Evolutionary conservation across 1,139 yeast genomes (phyloP), one percentile per base, ranked within the genome.

Genomic region (Yamadazyma sp.): DNA sequence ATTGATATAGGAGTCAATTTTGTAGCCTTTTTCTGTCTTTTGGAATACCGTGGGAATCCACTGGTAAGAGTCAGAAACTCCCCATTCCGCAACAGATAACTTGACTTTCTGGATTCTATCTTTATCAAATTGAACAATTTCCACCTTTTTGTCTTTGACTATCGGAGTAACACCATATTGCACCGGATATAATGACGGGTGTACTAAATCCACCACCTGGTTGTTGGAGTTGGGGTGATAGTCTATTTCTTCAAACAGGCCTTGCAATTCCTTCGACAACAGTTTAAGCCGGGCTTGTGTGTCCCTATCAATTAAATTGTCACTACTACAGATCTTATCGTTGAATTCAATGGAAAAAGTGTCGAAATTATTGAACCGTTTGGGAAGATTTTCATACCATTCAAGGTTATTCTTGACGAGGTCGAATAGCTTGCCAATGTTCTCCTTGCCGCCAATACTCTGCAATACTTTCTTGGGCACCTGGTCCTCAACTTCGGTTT

Each of bases 171-270:
- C 52, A 0, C 64, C 69, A 38, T 66, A 70, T 33, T 56, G 61
- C 7, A 69, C 46, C 0, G 70, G 71, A 41, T 58, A 70, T 35
- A 70, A 52, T n/a, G 74, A 68, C 8, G 76, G 76, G 43, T 70
- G 75, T 4, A 70, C 72, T 25, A 70, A 53, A 45, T 70, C 74
- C 18, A 67, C 51, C 3, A 70, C 75, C 38, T 61, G 61, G 12
- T 64, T 50, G 34, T 61, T 46, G 0, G 70, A 56, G 5, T 58
- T 57, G 2, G 73, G 76, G 43, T 70, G 76, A 50, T 63, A 69
- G 44, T 70, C 75, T 15, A 50, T 36, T 16, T 46, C 49, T 12
- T 29, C 39, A 36, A 52, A 51, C 29, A 47, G 47, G 1, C 33
- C 36, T 6, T 43, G 47, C 34, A 59, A 51, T n/a, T 40, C 38